Conservation (phyloP, 805 yeast genomes). For the Blastobotrys robertii region DNA sequence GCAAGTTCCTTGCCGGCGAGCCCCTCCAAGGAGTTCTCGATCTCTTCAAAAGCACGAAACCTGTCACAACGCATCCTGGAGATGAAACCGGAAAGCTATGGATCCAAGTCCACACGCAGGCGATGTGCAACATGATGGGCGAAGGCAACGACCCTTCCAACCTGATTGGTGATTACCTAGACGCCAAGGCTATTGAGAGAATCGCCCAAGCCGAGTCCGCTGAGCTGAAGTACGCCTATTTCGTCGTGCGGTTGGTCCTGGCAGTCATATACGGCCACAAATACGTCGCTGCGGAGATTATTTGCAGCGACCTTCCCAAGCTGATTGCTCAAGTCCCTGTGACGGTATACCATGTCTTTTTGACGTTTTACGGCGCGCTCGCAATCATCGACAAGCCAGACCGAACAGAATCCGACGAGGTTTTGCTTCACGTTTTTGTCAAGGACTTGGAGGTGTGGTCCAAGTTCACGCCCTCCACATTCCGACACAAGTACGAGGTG, state of each 20-base stretch:
- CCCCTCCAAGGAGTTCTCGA: conserved; percentile 13
- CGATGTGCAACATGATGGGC: conserved; percentile 15
- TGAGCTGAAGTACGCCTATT: conserved; percentile 18
- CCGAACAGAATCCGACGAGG: conserved; percentile 16
- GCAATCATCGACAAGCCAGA: conserved; percentile 20
- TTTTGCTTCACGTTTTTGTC: conserved; percentile 19
- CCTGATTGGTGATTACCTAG: conserved; percentile 16
- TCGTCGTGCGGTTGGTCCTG: conserved; percentile 13
- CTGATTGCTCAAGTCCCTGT: conserved; percentile 15
- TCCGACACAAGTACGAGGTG: conserved; percentile 30
- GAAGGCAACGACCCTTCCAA: conserved; percentile 15
- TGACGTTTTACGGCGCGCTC: conserved; percentile 19
- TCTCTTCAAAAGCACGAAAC: conserved; percentile 12
- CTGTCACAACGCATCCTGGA: conserved; percentile 10
- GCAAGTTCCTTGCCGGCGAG: conserved; percentile 19
- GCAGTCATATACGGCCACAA: conserved; percentile 18
- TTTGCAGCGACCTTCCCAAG: conserved; percentile 14
- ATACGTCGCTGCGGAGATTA: conserved; percentile 17
- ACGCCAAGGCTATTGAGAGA: conserved; percentile 6
- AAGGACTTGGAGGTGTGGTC: conserved; percentile 30
- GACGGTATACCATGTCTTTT: conserved; percentile 18
- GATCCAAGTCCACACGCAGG: conserved; percentile 16
- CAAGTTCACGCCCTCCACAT: conserved; percentile 29
- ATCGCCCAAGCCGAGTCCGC: conserved; percentile 8
- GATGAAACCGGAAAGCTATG: conserved; percentile 15